Evolutionary conservation across 1,284 basidiomycete genomes (phyloP).

Genomic region (Phylloporus gajari): DNA sequence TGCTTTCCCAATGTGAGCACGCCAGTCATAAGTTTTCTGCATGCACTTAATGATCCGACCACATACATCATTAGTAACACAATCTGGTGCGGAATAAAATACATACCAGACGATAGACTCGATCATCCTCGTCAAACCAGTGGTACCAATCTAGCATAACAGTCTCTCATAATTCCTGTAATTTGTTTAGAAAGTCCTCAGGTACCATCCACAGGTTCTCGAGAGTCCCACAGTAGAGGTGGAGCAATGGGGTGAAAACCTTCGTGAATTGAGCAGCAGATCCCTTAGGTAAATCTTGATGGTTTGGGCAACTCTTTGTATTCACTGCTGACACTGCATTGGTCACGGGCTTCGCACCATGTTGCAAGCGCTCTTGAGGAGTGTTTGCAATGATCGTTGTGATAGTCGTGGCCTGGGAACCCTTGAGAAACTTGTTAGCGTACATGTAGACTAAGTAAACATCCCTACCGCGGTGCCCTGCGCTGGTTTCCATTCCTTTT

Average conservation of each 20-base stretch:
- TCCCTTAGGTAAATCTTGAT: not conserved
- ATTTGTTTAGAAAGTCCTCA: not conserved
- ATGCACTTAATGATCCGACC: not conserved
- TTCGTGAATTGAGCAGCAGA: not conserved
- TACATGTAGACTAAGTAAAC: no score
- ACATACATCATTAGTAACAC: not conserved
- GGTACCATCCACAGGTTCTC: constrained; percentile 2
- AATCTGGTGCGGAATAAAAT: not conserved
- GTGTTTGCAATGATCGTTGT: not conserved
- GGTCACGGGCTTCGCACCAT: not conserved
- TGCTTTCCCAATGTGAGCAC: not conserved
- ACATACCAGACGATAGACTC: not conserved
- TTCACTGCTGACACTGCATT: not conserved
- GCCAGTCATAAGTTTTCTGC: constrained; percentile 1
- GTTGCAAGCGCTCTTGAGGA: not conserved
- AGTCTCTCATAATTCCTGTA: not conserved
- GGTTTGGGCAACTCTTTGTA: not conserved
- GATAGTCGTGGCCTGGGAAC: no score
- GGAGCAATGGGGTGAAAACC: not conserved
- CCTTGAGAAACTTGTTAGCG: no score
- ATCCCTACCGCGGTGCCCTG: no score
- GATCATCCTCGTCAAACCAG: not conserved
- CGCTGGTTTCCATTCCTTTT: no score
- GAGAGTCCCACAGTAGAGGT: not conserved
- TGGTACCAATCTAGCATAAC: not conserved